Conservation (phyloP, 23 red algal species). For the Gracilaria domingensis region DNA sequence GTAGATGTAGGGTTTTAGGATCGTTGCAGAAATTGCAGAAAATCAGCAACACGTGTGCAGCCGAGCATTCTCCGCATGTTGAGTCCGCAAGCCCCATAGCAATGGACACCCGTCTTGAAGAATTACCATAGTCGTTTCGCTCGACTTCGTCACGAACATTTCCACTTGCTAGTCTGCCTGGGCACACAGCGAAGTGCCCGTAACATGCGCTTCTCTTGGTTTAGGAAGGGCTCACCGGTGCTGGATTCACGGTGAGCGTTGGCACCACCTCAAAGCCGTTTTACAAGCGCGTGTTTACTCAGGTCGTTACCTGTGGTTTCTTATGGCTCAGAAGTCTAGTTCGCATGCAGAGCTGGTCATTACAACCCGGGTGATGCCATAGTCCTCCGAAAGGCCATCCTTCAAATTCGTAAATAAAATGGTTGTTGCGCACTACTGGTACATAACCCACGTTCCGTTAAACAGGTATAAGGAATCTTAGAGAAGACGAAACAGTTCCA, state of each 20-base stretch:
- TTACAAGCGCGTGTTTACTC: neutral
- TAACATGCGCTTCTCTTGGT: neutral
- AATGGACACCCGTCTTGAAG: too few species aligned
- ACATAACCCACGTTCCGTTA: neutral
- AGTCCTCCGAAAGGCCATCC: neutral
- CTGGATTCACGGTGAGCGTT: neutral
- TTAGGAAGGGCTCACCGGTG: neutral
- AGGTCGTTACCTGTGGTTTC: neutral
- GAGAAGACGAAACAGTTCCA: neutral
- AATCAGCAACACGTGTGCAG: slow-evolving; percentile 16
- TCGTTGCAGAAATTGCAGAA: neutral
- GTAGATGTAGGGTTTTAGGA: slow-evolving; percentile 13
- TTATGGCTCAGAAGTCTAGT: neutral
- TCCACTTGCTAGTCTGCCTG: too few species aligned
- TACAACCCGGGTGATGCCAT: neutral
- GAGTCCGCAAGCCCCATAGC: too few species aligned
- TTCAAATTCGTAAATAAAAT: neutral
- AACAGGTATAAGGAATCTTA: neutral
- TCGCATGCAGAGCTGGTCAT: neutral
- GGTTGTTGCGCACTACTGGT: neutral
- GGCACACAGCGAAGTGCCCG: too few species aligned
- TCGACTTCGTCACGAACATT: too few species aligned
- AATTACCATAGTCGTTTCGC: too few species aligned
- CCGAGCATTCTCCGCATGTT: neutral
- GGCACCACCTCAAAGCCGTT: neutral